A percentile compares a stretch with the other conserved stretches of the same genome.
phyloP scores from a whole-genome alignment of 2,329 filamentous ascomycete species.

The Phialemonium atrogriseum region DNA sequence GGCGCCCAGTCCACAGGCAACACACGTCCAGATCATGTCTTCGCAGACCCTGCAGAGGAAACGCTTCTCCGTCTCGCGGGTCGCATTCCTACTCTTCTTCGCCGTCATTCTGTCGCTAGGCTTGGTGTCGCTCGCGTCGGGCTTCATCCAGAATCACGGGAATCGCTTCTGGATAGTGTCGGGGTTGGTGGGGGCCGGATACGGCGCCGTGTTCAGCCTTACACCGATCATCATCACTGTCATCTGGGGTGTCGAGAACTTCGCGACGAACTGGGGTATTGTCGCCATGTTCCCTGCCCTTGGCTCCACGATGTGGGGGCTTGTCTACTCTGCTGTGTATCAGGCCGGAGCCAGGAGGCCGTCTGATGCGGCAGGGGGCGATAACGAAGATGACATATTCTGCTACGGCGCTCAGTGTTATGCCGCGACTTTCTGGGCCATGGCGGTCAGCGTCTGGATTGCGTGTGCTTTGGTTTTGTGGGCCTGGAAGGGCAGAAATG shows the following conservation, averaged over 20 bases:
- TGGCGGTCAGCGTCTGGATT: conserved; percentile 70
- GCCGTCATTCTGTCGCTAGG: conserved; percentile 67
- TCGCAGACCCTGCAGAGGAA: conserved; percentile 14
- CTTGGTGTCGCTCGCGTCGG: conserved; percentile 69
- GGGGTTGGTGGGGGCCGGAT: conserved; percentile 77
- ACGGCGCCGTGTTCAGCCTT: conserved; percentile 84
- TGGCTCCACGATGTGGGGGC: conserved; percentile 82
- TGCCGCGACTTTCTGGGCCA: conserved; percentile 74
- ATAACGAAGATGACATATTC: conserved; percentile 43
- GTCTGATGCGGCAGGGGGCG: conserved; percentile 19
- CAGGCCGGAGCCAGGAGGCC: conserved; percentile 52
- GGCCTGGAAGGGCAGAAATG: conserved; percentile 72
- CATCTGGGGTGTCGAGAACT: conserved; percentile 98
- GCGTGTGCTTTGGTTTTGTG: conserved; percentile 64
- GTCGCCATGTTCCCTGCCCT: conserved; percentile 84
- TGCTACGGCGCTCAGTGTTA: conserved; percentile 83
- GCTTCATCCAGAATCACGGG: conserved; percentile 63
- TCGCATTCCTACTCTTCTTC: conserved; percentile 71
- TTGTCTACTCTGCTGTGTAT: conserved; percentile 79
- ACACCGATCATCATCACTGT: conserved; percentile 91
- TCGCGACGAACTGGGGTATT: conserved; percentile 96
- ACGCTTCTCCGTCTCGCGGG: conserved; percentile 60
- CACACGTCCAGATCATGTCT: conserved; percentile 40
- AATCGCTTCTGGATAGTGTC: conserved; percentile 82
- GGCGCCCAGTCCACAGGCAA: conserved; percentile 57